phyloP scores from a whole-genome alignment of 331 rosid species.

The Acacia concinna region DNA sequence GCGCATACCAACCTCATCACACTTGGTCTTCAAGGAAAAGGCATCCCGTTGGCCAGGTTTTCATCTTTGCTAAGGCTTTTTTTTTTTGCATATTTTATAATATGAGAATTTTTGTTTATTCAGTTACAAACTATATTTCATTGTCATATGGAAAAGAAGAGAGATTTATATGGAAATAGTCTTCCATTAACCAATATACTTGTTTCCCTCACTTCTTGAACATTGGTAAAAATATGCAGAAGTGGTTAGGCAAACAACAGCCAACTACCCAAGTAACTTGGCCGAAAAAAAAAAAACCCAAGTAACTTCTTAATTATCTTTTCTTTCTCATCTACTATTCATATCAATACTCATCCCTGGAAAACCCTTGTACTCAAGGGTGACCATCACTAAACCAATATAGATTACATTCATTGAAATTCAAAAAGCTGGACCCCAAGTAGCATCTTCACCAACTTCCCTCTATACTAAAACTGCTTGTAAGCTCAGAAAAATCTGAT shows the following conservation, averaged over 20 bases:
- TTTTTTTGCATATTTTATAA: conserved; percentile 6
- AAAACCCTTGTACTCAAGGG: not conserved
- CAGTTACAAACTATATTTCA: conserved; percentile 8
- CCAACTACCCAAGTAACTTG: not conserved
- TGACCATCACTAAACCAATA: not conserved
- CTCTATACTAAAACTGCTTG: not conserved
- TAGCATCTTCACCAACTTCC: not conserved
- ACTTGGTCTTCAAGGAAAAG: conserved; percentile 61
- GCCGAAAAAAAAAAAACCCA: not conserved
- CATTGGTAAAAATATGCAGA: not conserved
- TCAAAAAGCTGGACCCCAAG: not conserved
- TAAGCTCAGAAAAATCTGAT: not conserved
- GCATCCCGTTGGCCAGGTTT: conserved; percentile 89
- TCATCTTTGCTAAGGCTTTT: not conserved
- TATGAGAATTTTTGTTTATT: conserved; percentile 13
- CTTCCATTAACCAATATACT: not conserved
- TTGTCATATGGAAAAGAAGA: conserved; percentile 5
- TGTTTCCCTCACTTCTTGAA: not conserved
- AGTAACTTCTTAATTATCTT: not conserved
- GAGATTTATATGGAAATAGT: not conserved
- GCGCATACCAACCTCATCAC: conserved; percentile 88
- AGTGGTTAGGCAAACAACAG: not conserved
- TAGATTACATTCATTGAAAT: no score
- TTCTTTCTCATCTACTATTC: not conserved
- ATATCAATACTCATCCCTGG: not conserved